Evolutionary conservation across 805 yeast genomes (phyloP), one percentile per base, ranked within the genome.

Genomic region (Nakazawaea siamensis): DNA sequence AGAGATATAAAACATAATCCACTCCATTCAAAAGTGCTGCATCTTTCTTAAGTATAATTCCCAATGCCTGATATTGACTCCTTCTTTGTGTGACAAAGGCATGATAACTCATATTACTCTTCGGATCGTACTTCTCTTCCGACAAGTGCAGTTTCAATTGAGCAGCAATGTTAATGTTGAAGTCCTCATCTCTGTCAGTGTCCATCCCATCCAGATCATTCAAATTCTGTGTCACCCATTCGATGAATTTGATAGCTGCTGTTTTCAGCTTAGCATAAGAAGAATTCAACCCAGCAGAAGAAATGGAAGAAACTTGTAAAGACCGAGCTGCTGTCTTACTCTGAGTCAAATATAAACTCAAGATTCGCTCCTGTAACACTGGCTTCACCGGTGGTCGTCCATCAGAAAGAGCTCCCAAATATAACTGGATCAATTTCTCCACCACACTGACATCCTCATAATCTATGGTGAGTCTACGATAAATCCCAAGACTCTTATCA

Each of bases 1-100:
- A 77, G 14, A 88, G 55, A 47, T 86, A 87, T 33, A 70, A 71
- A 26, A 85, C 51, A 41, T 69, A 73, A 0, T 67, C 51, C 24
- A 78, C 54, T 45, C 76, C 76, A 11, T 57, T 45, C 2, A 58
- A 39, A 21, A 76, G 50, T 1, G 50, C 45, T 1, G 71, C 62
- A 26, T 68, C 61, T 23, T 68, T 63, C 24, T 32, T 63, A 33
- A 81, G 50, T 6, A 88, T 62, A 15, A 74, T 67, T 2, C 94
- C 92, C 17, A 88, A 54, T 0, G 94, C 78, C 51, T 84, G 95
- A 49, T 85, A 88, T 45, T 82, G 85, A 25, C 66, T 55, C 46
- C 70, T 68, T 45, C 92, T 66, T 44, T 73, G 78, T 4, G 55
- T 45, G 2, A 71, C 29, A 11, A 53, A 46, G 1, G 49, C 40